Base-by-base conservation (phyloP, 495 filamentous ascomycete species). In the Geoglossum glabrum region DNA sequence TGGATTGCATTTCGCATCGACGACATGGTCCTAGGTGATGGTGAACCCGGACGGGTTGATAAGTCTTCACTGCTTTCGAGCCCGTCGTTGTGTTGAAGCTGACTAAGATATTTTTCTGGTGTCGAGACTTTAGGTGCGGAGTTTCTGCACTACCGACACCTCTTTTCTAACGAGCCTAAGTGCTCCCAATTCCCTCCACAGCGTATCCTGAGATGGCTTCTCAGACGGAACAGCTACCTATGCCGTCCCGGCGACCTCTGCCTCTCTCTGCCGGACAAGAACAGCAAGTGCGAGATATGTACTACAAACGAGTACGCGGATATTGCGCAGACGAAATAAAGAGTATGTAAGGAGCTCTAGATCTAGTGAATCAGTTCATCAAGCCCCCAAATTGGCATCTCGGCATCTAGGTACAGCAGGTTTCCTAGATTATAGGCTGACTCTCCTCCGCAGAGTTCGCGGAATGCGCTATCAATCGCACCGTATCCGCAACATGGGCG, bases 181-280 rank as follows among this genome's bases (percentile, higher is more conserved):
- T 17, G 17, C 40, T 45, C n/a, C 23, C 40, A 45, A 45, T 45
- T 21, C 36, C 13, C n/a, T 21, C n/a, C 23, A 21, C 40, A 13
- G 7, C 5, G 23, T 21, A 40, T 45, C n/a, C 10, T 19, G 40
- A 21, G 10, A 45, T 45, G 40, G 40, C n/a, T 21, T 45, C 54
- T 9, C 28, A 38, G 54, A 19, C 43, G 28, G 56, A 55, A 43
- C 56, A 8, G 28, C 9, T 56, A 15, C 68, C 73, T n/a, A 70
- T 82, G 65, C 76, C 79, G 3, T 79, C 81, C 0, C 78, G 80
- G 62, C 95, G 93, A 66, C 92, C 92, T 1, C 72, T 95, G 50
- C 92, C 93, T n/a, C 78, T 98, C 52, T 94, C 90, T 50, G 82
- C 93, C 5, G 74, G 83, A 9, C 92, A 98, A 68, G 92, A 98